Percentiles rank a stretch among this genome's conserved stretches.
Conservation (phyloP, 208 protist species). For the Crithidia mellificae region DNA sequence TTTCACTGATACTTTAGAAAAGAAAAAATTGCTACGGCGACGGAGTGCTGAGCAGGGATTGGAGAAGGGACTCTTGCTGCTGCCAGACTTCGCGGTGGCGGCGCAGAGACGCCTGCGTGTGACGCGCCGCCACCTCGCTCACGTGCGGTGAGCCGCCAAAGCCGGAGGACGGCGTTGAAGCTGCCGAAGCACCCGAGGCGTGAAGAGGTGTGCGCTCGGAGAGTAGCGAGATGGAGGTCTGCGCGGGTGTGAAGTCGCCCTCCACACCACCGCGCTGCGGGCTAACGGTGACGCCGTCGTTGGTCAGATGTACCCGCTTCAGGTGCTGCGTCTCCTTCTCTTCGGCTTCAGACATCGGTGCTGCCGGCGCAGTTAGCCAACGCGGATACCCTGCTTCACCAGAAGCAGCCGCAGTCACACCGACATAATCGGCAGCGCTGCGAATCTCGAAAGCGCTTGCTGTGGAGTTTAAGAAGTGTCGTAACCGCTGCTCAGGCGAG, state of each 20-base stretch:
- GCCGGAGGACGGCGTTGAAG: constrained; percentile 10
- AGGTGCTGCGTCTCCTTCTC: no score
- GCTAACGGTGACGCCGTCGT: neutral
- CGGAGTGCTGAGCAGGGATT: constrained; percentile 24
- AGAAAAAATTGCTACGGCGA: no score
- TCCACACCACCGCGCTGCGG: neutral
- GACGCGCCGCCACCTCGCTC: constrained; percentile 23
- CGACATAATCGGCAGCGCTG: neutral
- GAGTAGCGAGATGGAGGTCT: constrained; percentile 8
- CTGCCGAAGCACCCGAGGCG: neutral
- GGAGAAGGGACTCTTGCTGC: constrained; percentile 31
- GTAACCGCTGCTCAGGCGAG: constrained; percentile 10
- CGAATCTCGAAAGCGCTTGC: neutral
- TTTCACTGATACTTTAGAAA: no score
- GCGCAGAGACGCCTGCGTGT: constrained; percentile 26
- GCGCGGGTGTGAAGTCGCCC: neutral
- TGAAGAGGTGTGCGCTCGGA: constrained; percentile 6
- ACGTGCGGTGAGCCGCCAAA: constrained; percentile 16
- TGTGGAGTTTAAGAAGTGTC: neutral
- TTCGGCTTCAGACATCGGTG: no score
- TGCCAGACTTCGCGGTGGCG: constrained; percentile 33
- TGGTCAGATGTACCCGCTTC: no score
- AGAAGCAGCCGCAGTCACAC: neutral
- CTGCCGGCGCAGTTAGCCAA: neutral
- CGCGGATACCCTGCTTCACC: no score